Evolutionary conservation across 2,329 filamentous ascomycete genomes (phyloP).

Genomic region (Nectriaceae sp.): DNA sequence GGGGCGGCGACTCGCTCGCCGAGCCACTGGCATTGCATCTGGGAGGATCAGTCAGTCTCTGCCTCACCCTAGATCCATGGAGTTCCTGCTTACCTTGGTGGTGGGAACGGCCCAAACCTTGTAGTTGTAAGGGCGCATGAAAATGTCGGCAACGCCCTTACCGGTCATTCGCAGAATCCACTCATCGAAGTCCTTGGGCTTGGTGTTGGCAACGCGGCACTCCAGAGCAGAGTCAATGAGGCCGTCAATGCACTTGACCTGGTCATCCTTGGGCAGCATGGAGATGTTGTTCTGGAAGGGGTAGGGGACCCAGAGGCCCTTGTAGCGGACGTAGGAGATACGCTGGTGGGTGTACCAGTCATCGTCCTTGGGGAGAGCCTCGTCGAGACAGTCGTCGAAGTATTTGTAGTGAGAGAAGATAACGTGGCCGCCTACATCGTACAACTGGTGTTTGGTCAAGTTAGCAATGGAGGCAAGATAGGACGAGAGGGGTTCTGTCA

Average conservation of each 20-base stretch:
- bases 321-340: slow-evolving; percentile 98
- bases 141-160: slow-evolving; percentile 84
- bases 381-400: slow-evolving; percentile 98
- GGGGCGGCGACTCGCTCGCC: slow-evolving; percentile 97
- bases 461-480: slow-evolving; percentile 23
- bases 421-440: slow-evolving; percentile 97
- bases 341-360: slow-evolving; percentile 99
- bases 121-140: slow-evolving; percentile 99
- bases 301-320: slow-evolving; percentile 95
- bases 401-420: slow-evolving; percentile 99
- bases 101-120: slow-evolving; percentile 99
- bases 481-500: slow-evolving; percentile 34
- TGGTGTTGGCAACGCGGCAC: slow-evolving; percentile 81
- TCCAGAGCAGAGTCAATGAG: slow-evolving; percentile 94
- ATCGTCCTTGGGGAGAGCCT: slow-evolving; percentile 88
- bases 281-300: slow-evolving; percentile 99
- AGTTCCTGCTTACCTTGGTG: slow-evolving; percentile 68
- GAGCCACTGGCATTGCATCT: slow-evolving; percentile 99
- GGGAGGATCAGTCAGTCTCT: slow-evolving; percentile 1
- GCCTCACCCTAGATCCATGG: background rate
- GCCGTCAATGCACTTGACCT: slow-evolving; percentile 91
- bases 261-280: slow-evolving; percentile 95
- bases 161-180: slow-evolving; percentile 96
- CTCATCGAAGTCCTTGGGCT: slow-evolving; percentile 97
- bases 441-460: slow-evolving; percentile 62